Evolutionary conservation across 2,329 filamentous ascomycete genomes (phyloP), one percentile per base, ranked within the genome.

Genomic region (Xylariaceae sp.): DNA sequence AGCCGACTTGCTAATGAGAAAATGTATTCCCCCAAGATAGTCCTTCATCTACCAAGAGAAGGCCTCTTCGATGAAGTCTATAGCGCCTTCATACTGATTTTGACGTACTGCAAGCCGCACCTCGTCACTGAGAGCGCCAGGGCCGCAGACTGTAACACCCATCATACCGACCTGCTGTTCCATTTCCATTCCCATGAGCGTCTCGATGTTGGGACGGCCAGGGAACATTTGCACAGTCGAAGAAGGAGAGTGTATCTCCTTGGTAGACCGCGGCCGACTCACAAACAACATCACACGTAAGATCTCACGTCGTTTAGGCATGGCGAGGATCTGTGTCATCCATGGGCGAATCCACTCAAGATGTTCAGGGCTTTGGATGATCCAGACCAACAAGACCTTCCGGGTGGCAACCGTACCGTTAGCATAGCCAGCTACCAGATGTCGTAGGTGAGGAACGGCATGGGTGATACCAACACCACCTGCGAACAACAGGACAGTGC

Each of bases 221-320:
- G 89, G 89, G 79, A 91, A 91, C 89, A 92, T 92, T 72, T 92
- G 88, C 10, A 93, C 89, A 15, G 87, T 90, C 1, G 86, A 82
- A 41, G 84, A 88, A 2, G 89, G 89, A 66, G 85, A 89, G 77
- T 90, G 88, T 56, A 92, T 91, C 73, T 92, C 88, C 78, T 90
- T 91, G 51, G 86, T 90, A 52, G 85, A 88, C 47, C 87, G 80
- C 4, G 88, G 88, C 59, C 88, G 79, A 65, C 86, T 90, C 66
- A 92, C 87, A 72, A 92, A 92, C 56, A 92, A 82, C 76, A 90
- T 83, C 72, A 92, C 89, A 65, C 87, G 85, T 56, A 92, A 79
- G 55, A 88, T 82, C 61, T 92, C 88, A 58, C 89, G 82, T 53
- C 88, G 84, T 72, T 81, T 84, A 59, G 89, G 87, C 85, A 92